These are phyloP conservation scores for Xylaria longipes DNA, from an alignment of 495 filamentous ascomycete species.

Conservation along the genomic window DNA sequence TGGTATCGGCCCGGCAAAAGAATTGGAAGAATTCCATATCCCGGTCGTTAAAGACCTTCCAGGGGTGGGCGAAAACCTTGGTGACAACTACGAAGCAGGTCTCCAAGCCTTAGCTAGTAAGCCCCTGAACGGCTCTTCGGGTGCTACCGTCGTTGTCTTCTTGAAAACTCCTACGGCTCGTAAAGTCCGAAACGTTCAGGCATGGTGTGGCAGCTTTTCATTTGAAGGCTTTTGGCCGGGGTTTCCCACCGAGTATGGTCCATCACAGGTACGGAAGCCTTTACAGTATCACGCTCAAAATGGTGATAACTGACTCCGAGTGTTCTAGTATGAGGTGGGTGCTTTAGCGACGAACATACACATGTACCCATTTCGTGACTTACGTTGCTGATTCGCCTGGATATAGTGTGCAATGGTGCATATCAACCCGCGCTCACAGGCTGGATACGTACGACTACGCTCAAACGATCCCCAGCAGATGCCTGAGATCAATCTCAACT, in stretches of 20 bases:
- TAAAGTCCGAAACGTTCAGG: constrained; percentile 53
- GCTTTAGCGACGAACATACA: neutral
- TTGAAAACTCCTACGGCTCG: constrained; percentile 52
- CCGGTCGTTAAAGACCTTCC: constrained; percentile 56
- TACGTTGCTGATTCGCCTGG: neutral
- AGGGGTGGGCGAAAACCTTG: constrained; percentile 64
- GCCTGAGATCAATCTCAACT: constrained; percentile 63
- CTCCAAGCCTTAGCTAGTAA: constrained; percentile 41
- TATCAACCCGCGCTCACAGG: constrained; percentile 56
- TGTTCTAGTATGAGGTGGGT: constrained; percentile 34
- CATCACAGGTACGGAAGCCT: constrained; percentile 32
- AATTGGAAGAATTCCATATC: constrained; percentile 54
- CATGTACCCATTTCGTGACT: neutral
- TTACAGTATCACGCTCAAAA: neutral
- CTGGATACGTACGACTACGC: constrained; percentile 55
- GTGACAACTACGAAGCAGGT: constrained; percentile 61
- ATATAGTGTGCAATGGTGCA: constrained; percentile 51
- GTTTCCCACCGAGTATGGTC: constrained; percentile 51
- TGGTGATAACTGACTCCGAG: neutral
- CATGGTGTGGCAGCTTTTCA: constrained; percentile 53
- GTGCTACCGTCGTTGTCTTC: constrained; percentile 41
- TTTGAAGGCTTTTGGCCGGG: constrained; percentile 59
- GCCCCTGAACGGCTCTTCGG: constrained; percentile 39
- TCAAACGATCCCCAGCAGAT: constrained; percentile 60
- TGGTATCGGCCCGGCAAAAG: constrained; percentile 50